These are phyloP conservation scores for Sporisorium sorghi DNA, from an alignment of 1,284 basidiomycete genomes.

Conservation along the genomic window DNA sequence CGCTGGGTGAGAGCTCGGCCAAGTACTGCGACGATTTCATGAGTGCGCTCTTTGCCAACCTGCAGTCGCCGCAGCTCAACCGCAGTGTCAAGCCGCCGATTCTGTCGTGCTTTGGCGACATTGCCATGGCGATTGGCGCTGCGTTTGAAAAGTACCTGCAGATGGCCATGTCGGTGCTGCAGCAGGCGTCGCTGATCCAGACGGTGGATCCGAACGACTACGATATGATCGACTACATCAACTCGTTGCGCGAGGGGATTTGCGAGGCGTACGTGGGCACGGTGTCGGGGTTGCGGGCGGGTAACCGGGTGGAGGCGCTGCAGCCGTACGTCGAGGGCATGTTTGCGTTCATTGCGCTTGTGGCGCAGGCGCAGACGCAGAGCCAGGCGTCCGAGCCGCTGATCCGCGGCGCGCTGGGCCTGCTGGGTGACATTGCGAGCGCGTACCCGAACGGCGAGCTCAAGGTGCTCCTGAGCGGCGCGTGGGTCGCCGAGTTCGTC, in stretches of 20 bases:
- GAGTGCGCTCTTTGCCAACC: conserved; percentile 87
- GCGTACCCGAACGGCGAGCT: conserved; percentile 73
- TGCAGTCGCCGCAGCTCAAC: conserved; percentile 89
- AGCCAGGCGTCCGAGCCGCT: conserved; percentile 78
- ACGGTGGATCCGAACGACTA: conserved; percentile 74
- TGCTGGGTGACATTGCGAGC: conserved; percentile 90
- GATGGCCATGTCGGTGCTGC: conserved; percentile 89
- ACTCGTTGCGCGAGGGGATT: conserved; percentile 90
- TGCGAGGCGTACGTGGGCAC: conserved; percentile 97
- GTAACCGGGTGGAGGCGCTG: conserved; percentile 79
- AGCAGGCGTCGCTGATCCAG: conserved; percentile 81
- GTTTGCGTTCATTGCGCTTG: conserved; percentile 83
- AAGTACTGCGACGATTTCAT: conserved; percentile 90
- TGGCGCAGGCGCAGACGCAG: conserved; percentile 81
- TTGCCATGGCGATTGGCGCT: conserved; percentile 88
- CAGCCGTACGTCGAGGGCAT: conserved; percentile 82
- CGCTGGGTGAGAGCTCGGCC: conserved; percentile 83
- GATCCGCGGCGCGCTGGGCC: conserved; percentile 81
- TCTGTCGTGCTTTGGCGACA: conserved; percentile 94
- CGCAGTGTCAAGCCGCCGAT: conserved; percentile 96
- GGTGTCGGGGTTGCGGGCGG: conserved; percentile 87
- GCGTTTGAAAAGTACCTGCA: conserved; percentile 89
- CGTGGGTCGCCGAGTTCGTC: conserved; percentile 85
- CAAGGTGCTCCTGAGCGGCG: conserved; percentile 80
- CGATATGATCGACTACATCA: conserved; percentile 92